Evolutionary conservation across 768 basidiomycete genomes (phyloP), one percentile per base, ranked within the genome.

Genomic region (Russula sp.): DNA sequence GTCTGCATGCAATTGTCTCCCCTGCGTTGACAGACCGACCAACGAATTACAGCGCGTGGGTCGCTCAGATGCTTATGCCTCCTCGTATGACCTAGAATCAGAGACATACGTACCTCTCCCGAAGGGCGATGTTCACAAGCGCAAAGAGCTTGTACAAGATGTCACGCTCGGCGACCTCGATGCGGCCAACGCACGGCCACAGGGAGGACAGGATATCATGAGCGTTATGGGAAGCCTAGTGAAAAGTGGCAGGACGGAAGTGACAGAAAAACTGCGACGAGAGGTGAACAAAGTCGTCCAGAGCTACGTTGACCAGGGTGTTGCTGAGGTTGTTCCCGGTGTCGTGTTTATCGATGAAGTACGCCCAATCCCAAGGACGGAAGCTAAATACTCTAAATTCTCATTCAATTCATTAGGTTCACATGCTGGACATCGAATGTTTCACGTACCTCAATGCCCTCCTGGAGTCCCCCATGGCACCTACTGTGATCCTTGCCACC

Each of bases 301-400:
- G 76, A 84, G 90, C 40, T 98, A 98, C 73, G 96, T 98, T 40
- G 96, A 98, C 72, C 95, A 98, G 74, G 96, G 96, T 36, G 94
- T 98, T 3, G 97, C 97, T 13, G 97, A 99, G 76, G 86, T 98
- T 26, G 90, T 99, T 2, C 97, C 97, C 10, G 97, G 97, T 4
- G 96, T 99, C 5, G 88, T 98, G 16, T 99, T 99, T 76, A 95
- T 99, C 66, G 97, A 98, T 73, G 97, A 99, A 84, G 96, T 97
- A 70, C 63, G 83, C 72, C 6, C 40, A 20, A 32, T 56, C 8
- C 30, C 46, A 13, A 62, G 13, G 26, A 56, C 54, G 24, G 36
- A 50, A 26, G 66, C 30, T 54, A 46, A 36, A 42, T 36, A 26
- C 46, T 22, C 49, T 53, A 57, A 4, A 57, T 44, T 30, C 26